phyloP scores from a whole-genome alignment of 495 filamentous ascomycete species.

The Podospora australis region DNA sequence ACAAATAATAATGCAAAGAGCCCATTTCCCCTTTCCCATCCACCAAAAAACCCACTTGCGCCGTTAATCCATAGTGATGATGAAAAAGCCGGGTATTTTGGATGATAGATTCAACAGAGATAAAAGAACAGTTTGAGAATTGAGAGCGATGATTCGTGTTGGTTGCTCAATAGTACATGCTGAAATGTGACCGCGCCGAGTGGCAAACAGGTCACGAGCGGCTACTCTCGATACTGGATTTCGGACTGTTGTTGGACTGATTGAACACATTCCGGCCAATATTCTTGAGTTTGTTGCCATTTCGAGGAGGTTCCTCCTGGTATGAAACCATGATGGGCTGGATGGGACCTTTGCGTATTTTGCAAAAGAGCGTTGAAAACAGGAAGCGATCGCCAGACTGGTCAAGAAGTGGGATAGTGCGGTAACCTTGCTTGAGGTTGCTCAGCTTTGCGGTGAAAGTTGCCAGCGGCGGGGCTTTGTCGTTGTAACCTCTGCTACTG shows the following conservation, averaged over 20 bases:
- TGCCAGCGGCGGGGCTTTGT: conserved; percentile 61
- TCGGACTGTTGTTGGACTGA: conserved; percentile 35
- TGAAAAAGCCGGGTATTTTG: too few species aligned
- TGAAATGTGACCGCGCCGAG: too few species aligned
- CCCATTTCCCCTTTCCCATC: too few species aligned
- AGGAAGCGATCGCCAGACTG: conserved; percentile 82
- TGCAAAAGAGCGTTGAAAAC: conserved; percentile 91
- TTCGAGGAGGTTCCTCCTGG: conserved; percentile 31
- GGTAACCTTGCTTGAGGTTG: conserved; percentile 89
- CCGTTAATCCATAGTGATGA: too few species aligned
- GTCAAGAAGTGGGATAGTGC: conserved; percentile 90
- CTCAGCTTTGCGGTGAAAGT: conserved; percentile 88
- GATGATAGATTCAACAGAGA: too few species aligned
- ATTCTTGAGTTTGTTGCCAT: conserved; percentile 40
- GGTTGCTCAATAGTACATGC: too few species aligned
- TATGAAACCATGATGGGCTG: conserved; percentile 46
- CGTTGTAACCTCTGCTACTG: conserved; percentile 63
- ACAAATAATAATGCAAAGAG: too few species aligned
- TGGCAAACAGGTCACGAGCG: too few species aligned
- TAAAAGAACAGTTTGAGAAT: too few species aligned
- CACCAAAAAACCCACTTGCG: too few species aligned
- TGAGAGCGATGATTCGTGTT: too few species aligned
- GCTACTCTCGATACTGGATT: conserved; percentile 39
- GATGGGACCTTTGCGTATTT: conserved; percentile 61
- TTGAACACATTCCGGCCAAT: conserved; percentile 44